Conservation (phyloP, 2,329 filamentous ascomycete genomes). For the Colletotrichum godetiae region DNA sequence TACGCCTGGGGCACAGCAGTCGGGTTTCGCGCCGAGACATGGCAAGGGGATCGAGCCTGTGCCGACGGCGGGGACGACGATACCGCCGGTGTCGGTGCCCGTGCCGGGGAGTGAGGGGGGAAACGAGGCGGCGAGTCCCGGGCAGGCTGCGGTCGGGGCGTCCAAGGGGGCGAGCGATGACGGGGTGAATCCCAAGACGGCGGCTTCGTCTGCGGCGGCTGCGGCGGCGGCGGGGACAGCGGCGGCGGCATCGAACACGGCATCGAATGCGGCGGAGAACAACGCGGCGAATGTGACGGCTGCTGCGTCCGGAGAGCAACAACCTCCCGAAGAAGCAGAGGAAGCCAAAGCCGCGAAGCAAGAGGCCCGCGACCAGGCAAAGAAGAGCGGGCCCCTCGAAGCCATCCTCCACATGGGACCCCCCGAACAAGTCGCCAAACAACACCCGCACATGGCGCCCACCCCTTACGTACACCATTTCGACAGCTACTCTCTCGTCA, state of each 20-base stretch:
- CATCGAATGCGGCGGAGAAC: constrained; percentile 29
- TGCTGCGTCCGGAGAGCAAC: not conserved
- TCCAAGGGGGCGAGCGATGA: constrained; percentile 7
- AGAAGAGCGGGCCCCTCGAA: constrained; percentile 61
- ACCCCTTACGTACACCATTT: constrained; percentile 95
- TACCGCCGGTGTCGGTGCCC: constrained; percentile 21
- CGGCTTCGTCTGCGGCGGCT: constrained; percentile 1
- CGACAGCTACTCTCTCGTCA: constrained; percentile 91
- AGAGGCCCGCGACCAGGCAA: constrained; percentile 49
- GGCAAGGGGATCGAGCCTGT: constrained; percentile 71
- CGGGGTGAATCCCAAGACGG: constrained; percentile 33
- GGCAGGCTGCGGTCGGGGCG: not conserved
- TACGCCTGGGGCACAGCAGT: constrained; percentile 47
- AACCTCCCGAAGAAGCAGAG: constrained; percentile 11
- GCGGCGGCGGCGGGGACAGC: constrained; percentile 39
- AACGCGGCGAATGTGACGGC: not conserved
- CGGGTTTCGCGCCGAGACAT: constrained; percentile 64
- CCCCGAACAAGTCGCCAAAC: constrained; percentile 52
- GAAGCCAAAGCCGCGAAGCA: constrained; percentile 41
- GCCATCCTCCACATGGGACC: constrained; percentile 61
- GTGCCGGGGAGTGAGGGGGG: constrained; percentile 33
- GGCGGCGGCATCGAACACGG: not conserved
- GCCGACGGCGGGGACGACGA: constrained; percentile 42
- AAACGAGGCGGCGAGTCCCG: not conserved
- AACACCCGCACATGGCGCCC: constrained; percentile 75